These are phyloP conservation scores for Ilyonectria robusta DNA, from an alignment of 2,329 filamentous ascomycete genomes.

Conservation along the genomic window DNA sequence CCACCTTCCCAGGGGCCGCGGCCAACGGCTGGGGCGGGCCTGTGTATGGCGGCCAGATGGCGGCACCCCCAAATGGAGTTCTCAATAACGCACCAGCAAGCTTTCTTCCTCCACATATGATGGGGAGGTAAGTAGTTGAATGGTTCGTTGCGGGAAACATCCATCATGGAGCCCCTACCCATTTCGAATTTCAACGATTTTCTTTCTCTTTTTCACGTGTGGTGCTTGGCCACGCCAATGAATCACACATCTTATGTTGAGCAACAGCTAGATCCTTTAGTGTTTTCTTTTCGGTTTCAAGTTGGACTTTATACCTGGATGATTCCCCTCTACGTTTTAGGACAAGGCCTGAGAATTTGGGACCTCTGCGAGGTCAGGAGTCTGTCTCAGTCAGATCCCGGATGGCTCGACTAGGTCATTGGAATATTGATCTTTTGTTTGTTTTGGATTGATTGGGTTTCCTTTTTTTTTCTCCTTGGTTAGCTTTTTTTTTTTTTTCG, in stretches of 20 bases:
- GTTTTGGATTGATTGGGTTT: slow-evolving; percentile 13
- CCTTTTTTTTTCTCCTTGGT: slow-evolving; percentile 14
- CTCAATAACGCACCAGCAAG: slow-evolving; percentile 40
- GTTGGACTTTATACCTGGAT: slow-evolving; percentile 24
- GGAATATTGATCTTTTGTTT: slow-evolving; percentile 9
- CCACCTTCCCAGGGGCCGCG: slow-evolving; percentile 36
- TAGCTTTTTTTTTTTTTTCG: slow-evolving; percentile 22
- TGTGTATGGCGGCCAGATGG: slow-evolving; percentile 35
- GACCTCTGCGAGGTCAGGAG: slow-evolving; percentile 11
- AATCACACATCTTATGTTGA: not conserved
- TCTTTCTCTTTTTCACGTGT: slow-evolving; percentile 4
- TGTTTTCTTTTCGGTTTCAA: slow-evolving; percentile 21
- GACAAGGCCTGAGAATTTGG: slow-evolving; percentile 14
- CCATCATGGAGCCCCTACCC: not conserved
- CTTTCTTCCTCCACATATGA: slow-evolving; percentile 53
- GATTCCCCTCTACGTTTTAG: slow-evolving; percentile 37
- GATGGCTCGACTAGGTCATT: slow-evolving; percentile 29
- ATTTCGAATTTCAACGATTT: not conserved
- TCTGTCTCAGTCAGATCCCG: slow-evolving; percentile 18
- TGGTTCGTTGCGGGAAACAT: not conserved
- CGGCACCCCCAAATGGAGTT: slow-evolving; percentile 34
- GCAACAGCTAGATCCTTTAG: slow-evolving; percentile 18
- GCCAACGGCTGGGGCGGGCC: slow-evolving; percentile 46
- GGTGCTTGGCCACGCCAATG: not conserved
- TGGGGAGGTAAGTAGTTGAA: slow-evolving; percentile 47